Evolutionary conservation across 805 yeast species (phyloP).

Genomic region (Candida chilensis): DNA sequence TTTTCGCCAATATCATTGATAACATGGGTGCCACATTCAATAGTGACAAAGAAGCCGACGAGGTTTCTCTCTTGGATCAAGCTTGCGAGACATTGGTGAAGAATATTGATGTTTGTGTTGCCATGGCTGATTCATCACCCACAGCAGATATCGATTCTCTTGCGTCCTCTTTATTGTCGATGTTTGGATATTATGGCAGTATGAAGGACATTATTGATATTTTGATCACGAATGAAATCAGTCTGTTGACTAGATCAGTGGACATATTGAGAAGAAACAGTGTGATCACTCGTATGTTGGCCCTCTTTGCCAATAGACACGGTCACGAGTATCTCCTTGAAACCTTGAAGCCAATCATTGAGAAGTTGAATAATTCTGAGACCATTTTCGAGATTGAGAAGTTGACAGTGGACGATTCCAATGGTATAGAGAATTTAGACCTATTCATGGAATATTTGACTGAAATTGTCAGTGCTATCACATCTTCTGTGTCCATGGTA

Average conservation of each 20-base stretch:
- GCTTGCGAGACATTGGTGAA: slow-evolving; percentile 11
- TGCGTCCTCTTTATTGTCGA: slow-evolving; percentile 53
- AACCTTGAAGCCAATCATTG: slow-evolving; percentile 48
- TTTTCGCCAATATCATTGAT: slow-evolving; percentile 59
- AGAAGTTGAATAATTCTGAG: slow-evolving; percentile 34
- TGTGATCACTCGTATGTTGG: slow-evolving; percentile 69
- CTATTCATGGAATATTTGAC: slow-evolving; percentile 49
- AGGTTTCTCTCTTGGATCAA: slow-evolving; percentile 4
- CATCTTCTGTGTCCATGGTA: slow-evolving; percentile 41
- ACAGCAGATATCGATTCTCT: slow-evolving; percentile 61
- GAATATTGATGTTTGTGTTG: slow-evolving; percentile 27
- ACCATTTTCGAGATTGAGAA: slow-evolving; percentile 63
- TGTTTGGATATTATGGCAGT: slow-evolving; percentile 31
- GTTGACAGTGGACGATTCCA: slow-evolving; percentile 20
- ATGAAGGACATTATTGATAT: slow-evolving; percentile 39
- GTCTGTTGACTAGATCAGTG: slow-evolving; percentile 48
- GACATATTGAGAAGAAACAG: slow-evolving; percentile 77
- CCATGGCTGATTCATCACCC: slow-evolving; percentile 56
- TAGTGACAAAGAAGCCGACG: slow-evolving; percentile 7
- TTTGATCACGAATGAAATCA: slow-evolving; percentile 55
- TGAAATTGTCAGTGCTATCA: slow-evolving; percentile 50
- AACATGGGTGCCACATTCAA: no score
- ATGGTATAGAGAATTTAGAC: slow-evolving; percentile 26
- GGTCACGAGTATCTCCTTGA: slow-evolving; percentile 49
- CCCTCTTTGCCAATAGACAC: slow-evolving; percentile 59